Base-by-base conservation (phyloP, 768 basidiomycete genomes). In the Hygrophoropsis aurantiaca region DNA sequence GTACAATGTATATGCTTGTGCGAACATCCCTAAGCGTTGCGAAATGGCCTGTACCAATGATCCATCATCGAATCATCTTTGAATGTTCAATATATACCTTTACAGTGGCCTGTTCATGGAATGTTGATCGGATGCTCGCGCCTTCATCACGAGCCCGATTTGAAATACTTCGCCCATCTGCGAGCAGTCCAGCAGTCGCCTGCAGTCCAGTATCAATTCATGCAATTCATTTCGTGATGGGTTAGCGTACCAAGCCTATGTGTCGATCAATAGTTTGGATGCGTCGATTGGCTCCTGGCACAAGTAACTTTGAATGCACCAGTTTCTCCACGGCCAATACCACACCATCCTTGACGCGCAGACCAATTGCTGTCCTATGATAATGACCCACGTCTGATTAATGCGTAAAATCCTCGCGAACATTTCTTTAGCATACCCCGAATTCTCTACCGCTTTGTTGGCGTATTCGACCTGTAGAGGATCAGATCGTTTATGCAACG, bases 281-380 rank as follows among this genome's bases (percentile, higher is more conserved):
- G 58, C 97, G 81, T 58, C 89, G 79, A 73, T 99, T 98, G 42
- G 85, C 84, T 42, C 85, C 91, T 25, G 94, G 94, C 3, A 99
- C 89, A 19, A 98, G 77, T 43, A 98, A 85, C 69, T 98, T 97
- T 27, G 92, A 94, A 67, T 94, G 93, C 9, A 97, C 80, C 36
- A 98, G 80, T 68, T 97, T 95, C 81, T 99, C 97, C n/a, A 98
- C 94, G 3, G 94, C 97, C 37, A 99, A 74, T 20, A 99, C 82
- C 50, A 99, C 72, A 18, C 97, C 97, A 64, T 95, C 93, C 69
- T 92, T 94, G 58, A 92, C 90, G 64, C 90, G 83, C 36, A 99
- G 75, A 26, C 94, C 97, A 56, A 99, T 94, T n/a, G 87, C 93
- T 47, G 97, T 97, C 37, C 94, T 97, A 55, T 33, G 33, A 32